Evolutionary conservation across 2,329 filamentous ascomycete species (phyloP), one percentile per base, ranked within the genome.

Genomic region (Ophioceras dolichostomum): DNA sequence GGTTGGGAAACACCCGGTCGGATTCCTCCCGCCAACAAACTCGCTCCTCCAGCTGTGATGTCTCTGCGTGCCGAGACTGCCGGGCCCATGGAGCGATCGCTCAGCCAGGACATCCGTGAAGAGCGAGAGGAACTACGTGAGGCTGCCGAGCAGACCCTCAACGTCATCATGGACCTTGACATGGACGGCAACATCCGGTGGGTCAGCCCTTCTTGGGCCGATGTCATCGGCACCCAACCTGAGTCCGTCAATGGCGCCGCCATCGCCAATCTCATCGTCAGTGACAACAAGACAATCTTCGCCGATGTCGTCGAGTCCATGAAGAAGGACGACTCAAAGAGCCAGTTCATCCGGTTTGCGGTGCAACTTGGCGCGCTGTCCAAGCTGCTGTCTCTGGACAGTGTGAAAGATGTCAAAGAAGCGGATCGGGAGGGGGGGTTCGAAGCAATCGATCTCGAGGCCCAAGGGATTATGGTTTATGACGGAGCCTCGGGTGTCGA

Each of bases 391-490:
- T 59, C 67, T 19, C 32, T 64, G 45, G 61, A 65, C 17, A 53
- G 54, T 22, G 48, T 62, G 12, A 53, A 59, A 41, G 58, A 62
- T 33, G 50, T 55, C 20, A 58, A 59, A 31, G 48, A 54, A 34
- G 50, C 61, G 19, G 54, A 62, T 38, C 53, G 58, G 20, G 53
- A 60, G 14, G 35, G 33, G 13, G 57, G 62, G n/a, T 59, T 69
- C 37, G 61, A 69, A 39, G 68, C 76, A 28, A 68, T 94, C 42
- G 81, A 87, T 43, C 72, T 98, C 41, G 93, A 98, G 61, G 93
- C 85, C 6, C 91, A 98, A 60, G 91, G 91, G 17, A 98, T 98
- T 53, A 94, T 96, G 82, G 86, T 96, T 6, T 96, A 94, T 55
- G 88, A 96, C 56, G 78, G 83, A 43, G 74, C 82, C 10, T 84